A percentile compares a stretch with the other conserved stretches of the same genome.
These are phyloP conservation scores for Ceratobasidium sp. DNA, from an alignment of 1,284 basidiomycete genomes.

Conservation along the genomic window DNA sequence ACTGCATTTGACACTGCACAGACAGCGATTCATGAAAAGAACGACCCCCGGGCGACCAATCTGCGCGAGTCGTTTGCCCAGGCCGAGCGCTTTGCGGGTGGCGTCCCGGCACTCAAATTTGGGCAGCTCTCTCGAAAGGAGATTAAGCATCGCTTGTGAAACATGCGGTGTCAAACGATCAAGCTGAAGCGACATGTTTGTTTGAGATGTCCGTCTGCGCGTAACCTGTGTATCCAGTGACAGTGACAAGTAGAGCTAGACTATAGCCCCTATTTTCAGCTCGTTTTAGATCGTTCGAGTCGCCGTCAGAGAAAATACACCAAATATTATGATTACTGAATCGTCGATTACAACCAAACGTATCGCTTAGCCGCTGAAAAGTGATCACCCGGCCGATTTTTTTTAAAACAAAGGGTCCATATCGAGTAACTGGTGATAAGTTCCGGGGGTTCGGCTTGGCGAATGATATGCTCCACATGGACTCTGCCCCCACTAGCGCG, in stretches of 20 bases:
- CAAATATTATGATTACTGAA: background rate
- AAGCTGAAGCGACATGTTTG: background rate
- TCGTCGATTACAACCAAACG: background rate
- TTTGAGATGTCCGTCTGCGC: background rate
- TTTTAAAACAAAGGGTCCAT: background rate
- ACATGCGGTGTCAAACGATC: slow-evolving; percentile 13
- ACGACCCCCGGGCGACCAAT: slow-evolving; percentile 73
- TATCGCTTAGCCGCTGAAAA: slow-evolving; percentile 18
- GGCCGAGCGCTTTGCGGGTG: slow-evolving; percentile 72
- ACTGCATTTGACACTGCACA: slow-evolving; percentile 51
- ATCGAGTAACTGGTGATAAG: slow-evolving; percentile 25
- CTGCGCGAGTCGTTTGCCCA: slow-evolving; percentile 78
- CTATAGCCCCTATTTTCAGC: too few species aligned
- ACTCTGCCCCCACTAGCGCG: background rate
- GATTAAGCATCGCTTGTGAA: slow-evolving; percentile 72
- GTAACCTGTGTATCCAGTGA: slow-evolving; percentile 27
- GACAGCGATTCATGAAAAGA: slow-evolving; percentile 70
- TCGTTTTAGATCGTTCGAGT: too few species aligned
- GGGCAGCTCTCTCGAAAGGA: slow-evolving; percentile 71
- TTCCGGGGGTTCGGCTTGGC: slow-evolving; percentile 41
- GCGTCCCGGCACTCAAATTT: slow-evolving; percentile 68
- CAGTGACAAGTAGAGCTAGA: too few species aligned
- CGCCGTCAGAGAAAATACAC: too few species aligned
- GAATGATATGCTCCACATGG: slow-evolving; percentile 31
- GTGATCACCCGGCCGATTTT: background rate